phyloP scores from a whole-genome alignment of 1,284 basidiomycete species.

The Puccinia polysora region DNA sequence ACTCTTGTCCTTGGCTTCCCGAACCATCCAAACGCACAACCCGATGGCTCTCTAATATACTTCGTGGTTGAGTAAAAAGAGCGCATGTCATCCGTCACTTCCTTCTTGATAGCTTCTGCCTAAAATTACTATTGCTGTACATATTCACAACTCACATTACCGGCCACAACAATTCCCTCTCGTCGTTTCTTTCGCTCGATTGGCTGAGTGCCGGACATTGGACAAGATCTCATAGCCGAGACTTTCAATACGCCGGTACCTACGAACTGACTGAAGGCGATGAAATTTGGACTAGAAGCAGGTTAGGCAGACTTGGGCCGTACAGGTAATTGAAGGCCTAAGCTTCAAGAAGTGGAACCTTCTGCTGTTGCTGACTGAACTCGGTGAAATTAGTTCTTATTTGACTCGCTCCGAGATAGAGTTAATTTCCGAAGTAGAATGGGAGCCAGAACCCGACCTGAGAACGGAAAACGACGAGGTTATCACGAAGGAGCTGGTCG shows the following conservation, averaged over 20 bases:
- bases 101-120: neutral
- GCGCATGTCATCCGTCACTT: neutral
- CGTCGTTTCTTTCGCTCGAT: neutral
- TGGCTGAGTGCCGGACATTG: neutral
- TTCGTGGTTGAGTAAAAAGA: neutral
- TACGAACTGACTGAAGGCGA: conserved; percentile 1
- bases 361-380: neutral
- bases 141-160: neutral
- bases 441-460: conserved; percentile 2
- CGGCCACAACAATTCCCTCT: neutral
- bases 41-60: neutral
- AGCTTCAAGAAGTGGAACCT: too few relatives aligned
- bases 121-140: conserved; percentile 4
- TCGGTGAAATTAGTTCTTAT: conserved; percentile 2
- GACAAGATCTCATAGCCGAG: conserved; percentile 6
- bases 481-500: neutral
- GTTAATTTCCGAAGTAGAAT: neutral
- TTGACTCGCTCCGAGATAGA: conserved; percentile 6
- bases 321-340: conserved; percentile 2
- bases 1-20: neutral
- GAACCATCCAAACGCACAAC: neutral
- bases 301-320: neutral
- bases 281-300: conserved; percentile 1
- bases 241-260: neutral
- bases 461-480: neutral